These are phyloP conservation scores for Populus tremula DNA, from an alignment of 345 rosid genomes.

Conservation along the genomic window DNA sequence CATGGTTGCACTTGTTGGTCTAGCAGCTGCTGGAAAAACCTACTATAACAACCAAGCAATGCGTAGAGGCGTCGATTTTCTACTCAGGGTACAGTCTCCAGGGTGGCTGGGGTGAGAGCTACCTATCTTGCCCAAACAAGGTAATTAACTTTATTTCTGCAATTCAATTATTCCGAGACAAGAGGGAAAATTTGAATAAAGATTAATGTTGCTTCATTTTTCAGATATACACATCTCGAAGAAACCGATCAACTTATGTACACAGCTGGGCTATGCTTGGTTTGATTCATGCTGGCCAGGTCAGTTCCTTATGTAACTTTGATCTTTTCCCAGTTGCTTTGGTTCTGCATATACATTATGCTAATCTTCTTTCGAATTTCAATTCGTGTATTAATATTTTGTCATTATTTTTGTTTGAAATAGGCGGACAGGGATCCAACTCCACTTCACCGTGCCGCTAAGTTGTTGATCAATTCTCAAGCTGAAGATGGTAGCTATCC, in stretches of 20 bases:
- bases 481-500: slow-evolving; percentile 59
- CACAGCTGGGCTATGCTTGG: slow-evolving; percentile 58
- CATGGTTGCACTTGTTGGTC: slow-evolving; percentile 48
- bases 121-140: slow-evolving; percentile 46
- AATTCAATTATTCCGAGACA: too few relatives aligned
- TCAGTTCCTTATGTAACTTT: neutral
- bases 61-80: slow-evolving; percentile 44
- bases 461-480: slow-evolving; percentile 62
- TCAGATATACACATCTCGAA: slow-evolving; percentile 47
- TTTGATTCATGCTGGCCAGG: slow-evolving; percentile 56
- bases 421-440: slow-evolving; percentile 36
- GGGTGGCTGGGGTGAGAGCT: slow-evolving; percentile 72
- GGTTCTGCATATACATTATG: too few relatives aligned
- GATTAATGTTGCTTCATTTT: neutral
- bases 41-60: slow-evolving; percentile 31
- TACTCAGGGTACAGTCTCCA: slow-evolving; percentile 31
- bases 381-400: too few relatives aligned
- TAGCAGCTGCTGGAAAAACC: slow-evolving; percentile 46
- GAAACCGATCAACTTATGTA: slow-evolving; percentile 48
- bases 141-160: slow-evolving; percentile 14
- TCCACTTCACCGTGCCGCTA: slow-evolving; percentile 65
- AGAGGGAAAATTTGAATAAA: neutral
- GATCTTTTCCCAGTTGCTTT: neutral
- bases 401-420: neutral
- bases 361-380: too few relatives aligned